Evolutionary conservation across 257 asterid genomes (phyloP).

Genomic region (Solanum lignicaule): DNA sequence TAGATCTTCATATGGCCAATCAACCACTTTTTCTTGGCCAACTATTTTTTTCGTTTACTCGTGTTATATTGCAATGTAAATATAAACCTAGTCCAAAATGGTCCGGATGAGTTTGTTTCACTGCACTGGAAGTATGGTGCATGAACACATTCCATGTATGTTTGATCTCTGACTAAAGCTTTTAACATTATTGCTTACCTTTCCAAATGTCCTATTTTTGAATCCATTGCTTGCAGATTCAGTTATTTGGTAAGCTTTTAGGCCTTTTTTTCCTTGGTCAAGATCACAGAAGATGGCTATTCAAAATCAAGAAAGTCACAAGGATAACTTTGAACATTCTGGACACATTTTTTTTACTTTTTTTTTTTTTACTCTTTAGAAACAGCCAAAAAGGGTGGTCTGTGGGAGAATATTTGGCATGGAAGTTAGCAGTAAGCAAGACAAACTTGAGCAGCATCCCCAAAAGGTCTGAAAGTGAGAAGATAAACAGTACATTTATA

Average conservation of each 20-base stretch:
- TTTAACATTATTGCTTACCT: neutral
- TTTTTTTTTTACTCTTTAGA: neutral
- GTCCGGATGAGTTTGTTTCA: neutral
- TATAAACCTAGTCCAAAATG: neutral
- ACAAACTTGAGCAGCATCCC: constrained; percentile 9
- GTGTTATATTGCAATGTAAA: neutral
- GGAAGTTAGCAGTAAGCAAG: constrained; percentile 26
- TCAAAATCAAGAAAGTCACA: constrained; percentile 6
- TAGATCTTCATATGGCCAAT: neutral
- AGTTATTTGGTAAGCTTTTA: neutral
- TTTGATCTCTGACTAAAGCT: neutral
- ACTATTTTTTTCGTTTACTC: neutral
- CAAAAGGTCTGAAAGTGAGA: neutral
- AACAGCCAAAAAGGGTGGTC: constrained; percentile 19
- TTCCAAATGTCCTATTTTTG: neutral
- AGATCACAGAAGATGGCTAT: neutral
- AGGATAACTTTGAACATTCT: neutral
- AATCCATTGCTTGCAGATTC: constrained; percentile 15
- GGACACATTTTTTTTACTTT: neutral
- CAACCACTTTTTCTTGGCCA: neutral
- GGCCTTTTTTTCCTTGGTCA: neutral
- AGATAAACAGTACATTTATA: neutral
- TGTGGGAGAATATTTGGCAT: constrained; percentile 23
- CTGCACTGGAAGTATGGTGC: neutral
- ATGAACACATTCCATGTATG: neutral